These are phyloP conservation scores for Mycena chlorophos DNA, from an alignment of 768 basidiomycete genomes.

Conservation along the genomic window DNA sequence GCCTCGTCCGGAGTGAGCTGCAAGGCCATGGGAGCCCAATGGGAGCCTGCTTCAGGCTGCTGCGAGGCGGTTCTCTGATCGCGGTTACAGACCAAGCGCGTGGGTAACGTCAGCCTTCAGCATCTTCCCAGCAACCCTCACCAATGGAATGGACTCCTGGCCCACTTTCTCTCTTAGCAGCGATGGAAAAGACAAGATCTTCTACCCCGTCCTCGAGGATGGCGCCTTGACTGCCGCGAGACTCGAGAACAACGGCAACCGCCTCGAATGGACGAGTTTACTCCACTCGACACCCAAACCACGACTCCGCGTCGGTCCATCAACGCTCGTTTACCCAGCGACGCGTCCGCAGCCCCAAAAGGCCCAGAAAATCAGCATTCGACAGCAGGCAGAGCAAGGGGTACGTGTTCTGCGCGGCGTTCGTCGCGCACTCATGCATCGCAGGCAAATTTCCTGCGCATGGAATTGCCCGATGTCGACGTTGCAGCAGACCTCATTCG, in stretches of 20 bases:
- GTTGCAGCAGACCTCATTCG: constrained; percentile 68
- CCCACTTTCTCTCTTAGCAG: constrained; percentile 35
- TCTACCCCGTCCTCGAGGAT: constrained; percentile 55
- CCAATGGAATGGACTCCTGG: constrained; percentile 80
- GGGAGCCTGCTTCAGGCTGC: not conserved
- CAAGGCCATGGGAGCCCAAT: constrained; percentile 17
- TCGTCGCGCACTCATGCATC: constrained; percentile 2
- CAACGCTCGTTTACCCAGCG: constrained; percentile 55
- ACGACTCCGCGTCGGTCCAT: constrained; percentile 26
- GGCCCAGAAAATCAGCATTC: constrained; percentile 33
- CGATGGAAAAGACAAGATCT: constrained; percentile 31
- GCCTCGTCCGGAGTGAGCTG: constrained; percentile 32
- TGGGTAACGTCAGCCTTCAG: not conserved
- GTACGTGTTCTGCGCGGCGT: constrained; percentile 33
- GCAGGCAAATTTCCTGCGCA: constrained; percentile 73
- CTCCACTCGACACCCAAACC: not conserved
- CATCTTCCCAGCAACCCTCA: not conserved
- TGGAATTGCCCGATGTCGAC: constrained; percentile 71
- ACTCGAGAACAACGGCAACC: constrained; percentile 45
- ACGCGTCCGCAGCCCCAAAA: constrained; percentile 43
- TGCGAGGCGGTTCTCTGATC: not conserved
- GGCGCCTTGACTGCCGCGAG: constrained; percentile 59
- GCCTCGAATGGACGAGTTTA: constrained; percentile 52
- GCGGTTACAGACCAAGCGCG: not conserved
- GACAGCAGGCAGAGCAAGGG: constrained; percentile 64